A percentile compares a stretch with the other conserved stretches of the same genome.
phyloP scores from a whole-genome alignment of 1,284 basidiomycete genomes.

The Mrakiaceae sp. region DNA sequence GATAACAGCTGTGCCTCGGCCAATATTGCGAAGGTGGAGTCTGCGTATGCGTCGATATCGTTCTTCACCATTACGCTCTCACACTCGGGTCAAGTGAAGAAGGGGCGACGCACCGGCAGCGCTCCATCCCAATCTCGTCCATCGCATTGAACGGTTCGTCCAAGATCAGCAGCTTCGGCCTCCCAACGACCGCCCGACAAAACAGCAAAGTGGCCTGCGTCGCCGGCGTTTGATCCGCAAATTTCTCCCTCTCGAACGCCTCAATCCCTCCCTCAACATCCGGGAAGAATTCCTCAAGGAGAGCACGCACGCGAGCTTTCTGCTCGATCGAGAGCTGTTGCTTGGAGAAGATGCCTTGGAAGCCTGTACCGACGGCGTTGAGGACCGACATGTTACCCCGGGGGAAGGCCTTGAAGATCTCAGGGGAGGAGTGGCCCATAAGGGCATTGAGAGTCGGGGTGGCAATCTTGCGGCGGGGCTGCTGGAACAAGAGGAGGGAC shows the following conservation, averaged over 20 bases:
- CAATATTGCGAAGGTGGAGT: conserved; percentile 48
- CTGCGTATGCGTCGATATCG: too few species aligned
- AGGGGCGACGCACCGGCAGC: conserved; percentile 36
- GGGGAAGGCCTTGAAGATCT: conserved; percentile 84
- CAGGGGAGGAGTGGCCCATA: conserved; percentile 77
- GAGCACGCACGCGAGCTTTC: conserved; percentile 34
- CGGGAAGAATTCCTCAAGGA: conserved; percentile 56
- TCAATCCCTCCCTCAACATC: conserved; percentile 17
- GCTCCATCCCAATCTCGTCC: conserved; percentile 60
- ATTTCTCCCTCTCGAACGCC: conserved; percentile 30
- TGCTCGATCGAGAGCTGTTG: conserved; percentile 40
- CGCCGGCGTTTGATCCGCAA: conserved; percentile 51
- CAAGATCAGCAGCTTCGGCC: conserved; percentile 58
- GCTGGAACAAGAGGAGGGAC: conserved; percentile 56
- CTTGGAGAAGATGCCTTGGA: conserved; percentile 62
- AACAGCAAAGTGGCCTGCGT: conserved; percentile 70
- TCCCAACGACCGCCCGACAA: conserved; percentile 64
- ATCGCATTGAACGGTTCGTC: conserved; percentile 89
- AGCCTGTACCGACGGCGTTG: conserved; percentile 74
- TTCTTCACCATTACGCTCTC: too few species aligned
- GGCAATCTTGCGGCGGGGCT: conserved; percentile 51
- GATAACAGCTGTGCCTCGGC: conserved; percentile 51
- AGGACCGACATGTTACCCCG: conserved; percentile 57
- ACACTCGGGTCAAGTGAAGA: too few species aligned
- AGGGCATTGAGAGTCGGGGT: conserved; percentile 46